These are phyloP conservation scores for Penicillium concentricum DNA, from an alignment of 2,329 filamentous ascomycete species.

Conservation along the genomic window DNA sequence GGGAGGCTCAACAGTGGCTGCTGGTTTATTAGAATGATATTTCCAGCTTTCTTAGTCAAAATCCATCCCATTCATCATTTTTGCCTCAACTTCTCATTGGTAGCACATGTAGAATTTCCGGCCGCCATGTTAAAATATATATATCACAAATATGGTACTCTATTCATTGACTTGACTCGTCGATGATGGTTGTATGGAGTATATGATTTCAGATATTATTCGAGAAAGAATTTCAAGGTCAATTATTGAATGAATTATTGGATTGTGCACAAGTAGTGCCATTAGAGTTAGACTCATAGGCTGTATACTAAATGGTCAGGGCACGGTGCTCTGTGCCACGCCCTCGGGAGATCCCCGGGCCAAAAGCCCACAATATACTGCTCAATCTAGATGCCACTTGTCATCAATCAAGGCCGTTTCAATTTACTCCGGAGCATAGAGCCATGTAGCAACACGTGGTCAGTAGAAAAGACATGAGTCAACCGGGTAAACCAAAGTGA, in stretches of 20 bases:
- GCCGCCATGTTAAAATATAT: neutral
- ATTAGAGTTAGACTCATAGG: neutral
- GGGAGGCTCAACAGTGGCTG: conserved; percentile 80
- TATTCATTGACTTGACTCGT: neutral
- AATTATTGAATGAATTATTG: neutral
- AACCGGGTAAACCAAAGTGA: neutral
- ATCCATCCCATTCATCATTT: neutral
- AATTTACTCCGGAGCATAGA: no score
- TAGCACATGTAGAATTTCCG: neutral
- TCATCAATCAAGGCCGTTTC: neutral
- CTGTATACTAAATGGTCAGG: neutral
- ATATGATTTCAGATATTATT: neutral
- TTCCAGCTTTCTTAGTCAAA: neutral
- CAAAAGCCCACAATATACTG: neutral
- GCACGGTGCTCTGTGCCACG: neutral
- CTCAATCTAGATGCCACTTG: conserved; percentile 8
- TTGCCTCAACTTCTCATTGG: no score
- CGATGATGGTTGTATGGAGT: no score
- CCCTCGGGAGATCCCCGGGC: conserved; percentile 14
- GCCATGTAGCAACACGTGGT: neutral
- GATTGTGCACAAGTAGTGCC: neutral
- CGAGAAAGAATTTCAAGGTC: no score
- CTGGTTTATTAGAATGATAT: conserved; percentile 69
- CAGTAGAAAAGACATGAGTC: conserved; percentile 6
- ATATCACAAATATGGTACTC: neutral